Conservation (phyloP, 176 grass and related monocot genomes). For the Bothriochloa decipiens region DNA sequence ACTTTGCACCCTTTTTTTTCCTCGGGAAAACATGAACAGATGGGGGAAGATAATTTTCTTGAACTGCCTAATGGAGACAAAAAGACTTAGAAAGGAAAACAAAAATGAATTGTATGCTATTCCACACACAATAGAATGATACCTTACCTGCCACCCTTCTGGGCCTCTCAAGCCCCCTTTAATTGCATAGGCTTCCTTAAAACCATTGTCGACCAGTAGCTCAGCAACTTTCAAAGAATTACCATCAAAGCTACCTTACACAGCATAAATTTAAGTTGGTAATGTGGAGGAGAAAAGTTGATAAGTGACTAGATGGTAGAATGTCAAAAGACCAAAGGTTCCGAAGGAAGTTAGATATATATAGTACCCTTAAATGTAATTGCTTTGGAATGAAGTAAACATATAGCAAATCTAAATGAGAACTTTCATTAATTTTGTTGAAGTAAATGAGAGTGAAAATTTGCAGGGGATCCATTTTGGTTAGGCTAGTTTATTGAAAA, state of each 20-base stretch:
- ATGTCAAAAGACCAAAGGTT: not conserved
- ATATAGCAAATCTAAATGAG: not conserved
- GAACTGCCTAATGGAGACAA: constrained; percentile 55
- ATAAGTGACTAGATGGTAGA: not conserved
- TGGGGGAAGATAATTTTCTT: constrained; percentile 80
- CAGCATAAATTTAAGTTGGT: constrained; percentile 51
- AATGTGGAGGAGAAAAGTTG: constrained; percentile 2
- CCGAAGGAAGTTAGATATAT: not conserved
- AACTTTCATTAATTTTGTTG: not conserved
- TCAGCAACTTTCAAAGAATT: constrained; percentile 89
- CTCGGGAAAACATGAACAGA: constrained; percentile 73
- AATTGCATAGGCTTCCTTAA: constrained; percentile 90
- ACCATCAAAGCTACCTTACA: constrained; percentile 97
- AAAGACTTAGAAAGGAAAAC: constrained; percentile 16
- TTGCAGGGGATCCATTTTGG: not conserved
- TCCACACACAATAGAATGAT: not conserved
- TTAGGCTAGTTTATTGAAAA: no score
- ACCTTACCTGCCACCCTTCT: constrained; percentile 88
- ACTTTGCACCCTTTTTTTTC: constrained; percentile 51
- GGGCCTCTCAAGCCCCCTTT: constrained; percentile 85
- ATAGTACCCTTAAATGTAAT: not conserved
- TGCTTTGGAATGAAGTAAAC: not conserved
- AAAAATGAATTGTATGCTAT: not conserved
- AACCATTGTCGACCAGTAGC: constrained; percentile 83
- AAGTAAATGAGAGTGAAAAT: not conserved